A percentile compares a stretch with the other conserved stretches of the same genome.
These are phyloP conservation scores for Saccharomyces hybrid DNA, from an alignment of 1,139 yeast genomes.

Conservation along the genomic window DNA sequence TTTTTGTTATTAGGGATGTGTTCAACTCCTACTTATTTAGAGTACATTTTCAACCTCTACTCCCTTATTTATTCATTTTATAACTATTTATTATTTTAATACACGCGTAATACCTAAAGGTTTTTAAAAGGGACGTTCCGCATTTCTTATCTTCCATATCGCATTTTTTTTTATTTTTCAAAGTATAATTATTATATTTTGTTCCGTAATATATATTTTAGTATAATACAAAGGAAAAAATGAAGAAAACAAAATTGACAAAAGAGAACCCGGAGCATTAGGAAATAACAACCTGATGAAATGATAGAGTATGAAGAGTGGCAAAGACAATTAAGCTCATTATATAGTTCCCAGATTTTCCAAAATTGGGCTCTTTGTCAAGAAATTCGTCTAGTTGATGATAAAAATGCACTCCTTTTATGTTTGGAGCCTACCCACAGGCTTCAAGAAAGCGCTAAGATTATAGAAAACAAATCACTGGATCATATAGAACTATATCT, in stretches of 20 bases:
- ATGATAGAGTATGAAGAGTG: neutral
- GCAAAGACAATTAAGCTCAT: slow-evolving; percentile 1
- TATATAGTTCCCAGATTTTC: neutral
- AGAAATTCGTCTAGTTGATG: neutral
- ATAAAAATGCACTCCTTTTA: neutral
- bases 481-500: slow-evolving; percentile 12
- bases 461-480: neutral
- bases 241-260: neutral
- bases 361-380: slow-evolving; percentile 2
- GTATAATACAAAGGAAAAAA: neutral
- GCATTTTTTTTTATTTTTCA: neutral
- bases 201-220: neutral
- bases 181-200: neutral
- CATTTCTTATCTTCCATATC: neutral
- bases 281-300: neutral
- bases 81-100: neutral
- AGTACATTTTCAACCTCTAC: neutral
- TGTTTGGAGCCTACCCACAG: neutral
- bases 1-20: neutral
- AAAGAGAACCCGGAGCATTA: neutral
- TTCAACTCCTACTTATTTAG: neutral
- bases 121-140: neutral
- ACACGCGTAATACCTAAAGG: neutral
- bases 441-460: neutral
- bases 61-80: neutral